phyloP scores from a whole-genome alignment of 2,329 filamentous ascomycete genomes.

The Alternaria triticimaculans region DNA sequence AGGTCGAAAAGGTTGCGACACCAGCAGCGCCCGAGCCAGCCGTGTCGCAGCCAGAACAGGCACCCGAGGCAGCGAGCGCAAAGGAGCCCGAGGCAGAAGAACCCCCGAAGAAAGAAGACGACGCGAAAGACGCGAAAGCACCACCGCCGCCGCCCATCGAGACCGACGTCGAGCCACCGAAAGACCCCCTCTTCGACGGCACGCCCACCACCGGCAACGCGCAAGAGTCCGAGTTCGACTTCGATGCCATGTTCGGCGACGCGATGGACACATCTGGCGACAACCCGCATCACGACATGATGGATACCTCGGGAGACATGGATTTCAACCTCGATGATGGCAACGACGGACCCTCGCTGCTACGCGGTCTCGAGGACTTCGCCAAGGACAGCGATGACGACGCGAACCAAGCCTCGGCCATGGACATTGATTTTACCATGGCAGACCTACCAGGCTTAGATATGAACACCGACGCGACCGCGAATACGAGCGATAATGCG shows the following conservation, averaged over 20 bases:
- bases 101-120: constrained; percentile 18
- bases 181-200: constrained; percentile 41
- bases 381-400: constrained; percentile 35
- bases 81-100: constrained; percentile 17
- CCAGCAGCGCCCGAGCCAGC: constrained; percentile 18
- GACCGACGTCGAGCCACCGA: constrained; percentile 20
- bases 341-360: constrained; percentile 36
- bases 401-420: constrained; percentile 18
- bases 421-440: constrained; percentile 43
- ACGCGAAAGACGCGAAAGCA: constrained; percentile 6
- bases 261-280: constrained; percentile 32
- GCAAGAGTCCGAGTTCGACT: constrained; percentile 49
- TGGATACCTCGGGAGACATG: constrained; percentile 38
- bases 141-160: constrained; percentile 19
- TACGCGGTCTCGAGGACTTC: constrained; percentile 48
- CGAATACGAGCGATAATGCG: not conserved
- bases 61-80: constrained; percentile 12
- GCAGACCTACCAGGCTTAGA: constrained; percentile 36
- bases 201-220: constrained; percentile 37
- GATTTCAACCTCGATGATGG: constrained; percentile 44
- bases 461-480: constrained; percentile 12
- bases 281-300: constrained; percentile 27
- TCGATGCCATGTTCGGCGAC: constrained; percentile 47
- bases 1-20: constrained; percentile 20
- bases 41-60: constrained; percentile 2